phyloP scores from a whole-genome alignment of 257 asterid species.

The Rauvolfia tetraphylla region DNA sequence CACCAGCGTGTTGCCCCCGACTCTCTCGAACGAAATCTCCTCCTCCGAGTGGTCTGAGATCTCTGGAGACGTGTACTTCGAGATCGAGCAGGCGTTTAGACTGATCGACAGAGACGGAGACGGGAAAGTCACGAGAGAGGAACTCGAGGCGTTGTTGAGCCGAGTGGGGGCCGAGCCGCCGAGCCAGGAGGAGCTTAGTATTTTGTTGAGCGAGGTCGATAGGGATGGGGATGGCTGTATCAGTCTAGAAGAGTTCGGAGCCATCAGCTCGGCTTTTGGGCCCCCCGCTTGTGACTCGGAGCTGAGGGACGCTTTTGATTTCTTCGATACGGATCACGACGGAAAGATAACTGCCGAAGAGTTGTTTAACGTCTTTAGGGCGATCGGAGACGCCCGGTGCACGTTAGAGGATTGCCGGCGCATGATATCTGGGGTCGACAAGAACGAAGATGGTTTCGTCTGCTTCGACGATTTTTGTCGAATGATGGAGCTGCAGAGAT shows the following conservation, averaged over 20 bases:
- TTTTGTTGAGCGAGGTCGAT: conserved; percentile 63
- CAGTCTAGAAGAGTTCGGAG: conserved; percentile 45
- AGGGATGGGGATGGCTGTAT: conserved; percentile 72
- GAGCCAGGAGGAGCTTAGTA: conserved; percentile 42
- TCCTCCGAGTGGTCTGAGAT: conserved; percentile 45
- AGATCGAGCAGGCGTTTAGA: conserved; percentile 54
- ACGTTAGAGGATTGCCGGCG: conserved; percentile 87
- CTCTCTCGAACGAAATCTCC: conserved; percentile 15
- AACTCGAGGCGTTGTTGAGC: conserved; percentile 46
- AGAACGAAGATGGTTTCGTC: conserved; percentile 82
- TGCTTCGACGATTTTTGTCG: conserved; percentile 77
- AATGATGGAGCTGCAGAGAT: conserved; percentile 69
- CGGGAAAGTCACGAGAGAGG: conserved; percentile 55
- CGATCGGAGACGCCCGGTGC: conserved; percentile 65
- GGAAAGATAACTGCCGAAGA: conserved; percentile 87
- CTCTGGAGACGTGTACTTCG: conserved; percentile 3
- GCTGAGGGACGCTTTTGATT: conserved; percentile 57
- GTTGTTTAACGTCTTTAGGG: conserved; percentile 47
- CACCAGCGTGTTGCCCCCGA: conserved; percentile 63
- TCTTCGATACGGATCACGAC: conserved; percentile 78
- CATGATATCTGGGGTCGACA: conserved; percentile 73
- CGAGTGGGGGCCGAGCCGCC: conserved; percentile 60
- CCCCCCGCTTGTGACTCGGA: conserved; percentile 53
- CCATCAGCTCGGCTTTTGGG: conserved; percentile 56
- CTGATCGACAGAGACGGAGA: conserved; percentile 72